phyloP scores from a whole-genome alignment of 495 filamentous ascomycete species.

The Amniculicola lignicola region DNA sequence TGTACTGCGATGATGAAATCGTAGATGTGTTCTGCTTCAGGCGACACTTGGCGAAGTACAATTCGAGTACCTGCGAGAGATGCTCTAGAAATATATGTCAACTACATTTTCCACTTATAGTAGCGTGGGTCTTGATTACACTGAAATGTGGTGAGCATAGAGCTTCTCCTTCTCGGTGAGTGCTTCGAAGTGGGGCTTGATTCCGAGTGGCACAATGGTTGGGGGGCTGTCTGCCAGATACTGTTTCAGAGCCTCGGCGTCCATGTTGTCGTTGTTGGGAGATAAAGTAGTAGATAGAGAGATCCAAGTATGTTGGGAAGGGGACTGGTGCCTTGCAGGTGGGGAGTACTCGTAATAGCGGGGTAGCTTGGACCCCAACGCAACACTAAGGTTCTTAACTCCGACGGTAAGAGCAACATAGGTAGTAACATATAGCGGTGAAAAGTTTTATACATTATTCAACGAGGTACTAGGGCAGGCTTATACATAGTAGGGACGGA shows the following conservation, averaged over 20 bases:
- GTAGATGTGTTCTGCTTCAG: constrained; percentile 86
- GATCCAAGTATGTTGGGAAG: background rate
- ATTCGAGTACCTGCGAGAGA: constrained; percentile 81
- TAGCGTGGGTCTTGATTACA: constrained; percentile 56
- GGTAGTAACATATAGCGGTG: too few relatives aligned
- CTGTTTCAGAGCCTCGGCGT: constrained; percentile 55
- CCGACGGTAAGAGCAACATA: too few relatives aligned
- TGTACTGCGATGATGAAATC: constrained; percentile 85
- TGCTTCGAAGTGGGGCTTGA: constrained; percentile 85
- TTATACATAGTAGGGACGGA: too few relatives aligned
- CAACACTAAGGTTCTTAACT: too few relatives aligned
- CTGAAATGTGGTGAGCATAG: constrained; percentile 90
- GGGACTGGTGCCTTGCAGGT: too few relatives aligned
- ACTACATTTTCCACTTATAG: background rate
- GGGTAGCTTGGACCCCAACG: too few relatives aligned
- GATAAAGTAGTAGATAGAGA: too few relatives aligned
- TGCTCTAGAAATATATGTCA: constrained; percentile 54
- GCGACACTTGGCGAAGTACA: constrained; percentile 81
- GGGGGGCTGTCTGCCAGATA: constrained; percentile 90
- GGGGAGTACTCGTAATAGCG: too few relatives aligned
- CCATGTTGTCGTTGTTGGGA: constrained; percentile 37
- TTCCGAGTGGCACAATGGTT: constrained; percentile 75
- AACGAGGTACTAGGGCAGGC: too few relatives aligned
- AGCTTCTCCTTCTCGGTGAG: constrained; percentile 71
- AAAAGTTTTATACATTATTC: too few relatives aligned